Evolutionary conservation across 202 grass and related monocot genomes (phyloP), one percentile per base, ranked within the genome.

Genomic region (Musa balbisiana): DNA sequence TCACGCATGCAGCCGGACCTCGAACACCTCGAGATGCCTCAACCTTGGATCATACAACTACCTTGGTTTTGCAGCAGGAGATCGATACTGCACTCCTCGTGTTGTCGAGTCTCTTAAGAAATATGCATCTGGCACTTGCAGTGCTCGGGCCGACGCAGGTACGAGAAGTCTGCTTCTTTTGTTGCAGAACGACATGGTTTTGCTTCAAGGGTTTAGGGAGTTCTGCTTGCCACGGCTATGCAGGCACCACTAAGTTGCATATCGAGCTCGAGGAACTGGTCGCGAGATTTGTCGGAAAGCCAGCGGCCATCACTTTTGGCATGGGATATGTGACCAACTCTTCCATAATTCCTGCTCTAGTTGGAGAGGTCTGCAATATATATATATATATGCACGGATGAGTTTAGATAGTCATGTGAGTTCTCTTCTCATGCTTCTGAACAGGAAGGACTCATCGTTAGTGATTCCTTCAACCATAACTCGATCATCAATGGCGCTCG

Each of bases 31-130:
- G 1, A 93, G 81, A 83, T 93, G 91, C 87, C 85, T 93, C 80
- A 93, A 93, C 62, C 59, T 93, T 55, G 87, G 91, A 59, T 93
- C 91, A 23, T 93, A 93, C 72, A 93, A 93, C 60, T 93, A 93
- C 79, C 91, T 93, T 74, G 91, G 91, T 8, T 93, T 93, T 88
- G 91, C 91, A 27, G 85, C 91, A 64, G 87, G 83, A 70, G 91
- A 93, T 86, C 87, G 88, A 73, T 93, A 90, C 64, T 93, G 91
- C 78, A 93, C 87, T 11, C 91, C 87, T 33, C 87, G 27, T 72
- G 91, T 87, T 27, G 87, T 93, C 51, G 82, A 90, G 22, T 87
- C 87, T 81, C 83, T 90, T 13, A 93, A 88, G 74, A 83, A 88
- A 73, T 93, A 86, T 79, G 85, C 91, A 58, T 54, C 87, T 20